phyloP scores from a whole-genome alignment of 2,329 filamentous ascomycete genomes.

The Phoma sp. region DNA sequence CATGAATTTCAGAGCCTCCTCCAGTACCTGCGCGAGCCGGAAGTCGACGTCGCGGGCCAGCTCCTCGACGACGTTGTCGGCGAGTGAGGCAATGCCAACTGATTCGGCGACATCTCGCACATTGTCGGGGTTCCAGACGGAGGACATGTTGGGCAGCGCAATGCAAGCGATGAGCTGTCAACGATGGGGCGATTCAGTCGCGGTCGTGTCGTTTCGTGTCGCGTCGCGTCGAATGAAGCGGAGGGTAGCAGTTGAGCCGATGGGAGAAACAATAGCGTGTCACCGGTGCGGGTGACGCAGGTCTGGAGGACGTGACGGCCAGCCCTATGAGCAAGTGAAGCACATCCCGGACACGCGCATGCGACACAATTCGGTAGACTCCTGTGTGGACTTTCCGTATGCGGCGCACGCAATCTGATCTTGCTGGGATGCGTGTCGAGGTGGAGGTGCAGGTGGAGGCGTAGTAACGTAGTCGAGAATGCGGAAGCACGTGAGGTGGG shows the following conservation, averaged over 20 bases:
- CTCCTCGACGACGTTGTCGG: slow-evolving; percentile 84
- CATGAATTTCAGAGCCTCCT: slow-evolving; percentile 96
- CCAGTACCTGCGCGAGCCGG: slow-evolving; percentile 88
- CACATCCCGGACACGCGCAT: slow-evolving; percentile 40
- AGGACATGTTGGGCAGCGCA: slow-evolving; percentile 43
- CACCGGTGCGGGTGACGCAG: slow-evolving; percentile 36
- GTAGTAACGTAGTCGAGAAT: background rate
- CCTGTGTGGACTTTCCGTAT: background rate
- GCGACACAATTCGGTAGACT: slow-evolving; percentile 20
- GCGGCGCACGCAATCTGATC: background rate
- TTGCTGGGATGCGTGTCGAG: background rate
- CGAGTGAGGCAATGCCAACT: slow-evolving; percentile 81
- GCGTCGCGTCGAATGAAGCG: slow-evolving; percentile 20
- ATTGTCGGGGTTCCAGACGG: slow-evolving; percentile 95
- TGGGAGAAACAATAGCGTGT: slow-evolving; percentile 32
- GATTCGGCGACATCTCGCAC: slow-evolving; percentile 96
- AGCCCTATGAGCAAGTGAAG: slow-evolving; percentile 40
- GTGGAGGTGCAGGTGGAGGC: too few species aligned
- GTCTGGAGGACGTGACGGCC: slow-evolving; percentile 34
- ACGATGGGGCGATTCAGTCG: slow-evolving; percentile 16
- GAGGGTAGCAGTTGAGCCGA: slow-evolving; percentile 20
- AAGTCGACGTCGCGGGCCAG: slow-evolving; percentile 95
- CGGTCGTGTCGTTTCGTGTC: slow-evolving; percentile 13
- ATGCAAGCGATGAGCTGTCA: slow-evolving; percentile 19
- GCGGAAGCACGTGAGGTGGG: slow-evolving; percentile 2